Conservation (phyloP, 176 grass and related monocot species). For the Triticum urartu region DNA sequence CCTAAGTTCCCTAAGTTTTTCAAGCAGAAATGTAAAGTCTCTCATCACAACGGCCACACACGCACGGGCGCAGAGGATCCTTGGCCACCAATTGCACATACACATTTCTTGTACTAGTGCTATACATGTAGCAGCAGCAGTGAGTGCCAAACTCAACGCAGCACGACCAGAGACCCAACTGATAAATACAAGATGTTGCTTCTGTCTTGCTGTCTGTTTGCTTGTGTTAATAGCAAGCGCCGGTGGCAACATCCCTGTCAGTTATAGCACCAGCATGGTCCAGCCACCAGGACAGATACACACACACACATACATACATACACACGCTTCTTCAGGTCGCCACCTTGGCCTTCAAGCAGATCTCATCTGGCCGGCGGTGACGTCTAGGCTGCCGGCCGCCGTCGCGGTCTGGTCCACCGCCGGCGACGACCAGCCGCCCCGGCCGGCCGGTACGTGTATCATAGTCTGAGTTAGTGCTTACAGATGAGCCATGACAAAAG, state of each 20-base stretch:
- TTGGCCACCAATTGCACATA: background rate
- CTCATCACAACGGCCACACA: background rate
- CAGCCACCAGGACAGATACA: conserved; percentile 30
- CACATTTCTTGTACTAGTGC: background rate
- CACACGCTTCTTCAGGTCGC: conserved; percentile 19
- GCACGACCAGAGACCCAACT: conserved; percentile 29
- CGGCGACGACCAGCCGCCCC: background rate
- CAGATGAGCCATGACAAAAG: conserved; percentile 3
- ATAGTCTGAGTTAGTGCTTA: background rate
- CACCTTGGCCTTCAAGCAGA: conserved; percentile 26
- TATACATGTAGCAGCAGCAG: conserved; percentile 15
- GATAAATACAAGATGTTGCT: conserved; percentile 37
- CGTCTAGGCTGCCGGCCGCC: conserved; percentile 19
- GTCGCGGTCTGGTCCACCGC: background rate
- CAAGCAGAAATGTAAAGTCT: background rate
- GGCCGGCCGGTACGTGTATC: background rate
- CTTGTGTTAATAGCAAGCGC: conserved; percentile 17
- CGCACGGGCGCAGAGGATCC: conserved; percentile 31
- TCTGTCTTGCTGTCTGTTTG: background rate
- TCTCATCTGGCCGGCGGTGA: conserved; percentile 19
- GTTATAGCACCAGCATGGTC: conserved; percentile 43
- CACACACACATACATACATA: background rate
- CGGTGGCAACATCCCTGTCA: conserved; percentile 30
- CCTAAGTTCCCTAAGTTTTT: background rate
- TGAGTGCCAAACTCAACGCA: conserved; percentile 38